Evolutionary conservation across 495 filamentous ascomycete species (phyloP).

Genomic region (Glarea lozoyensis): DNA sequence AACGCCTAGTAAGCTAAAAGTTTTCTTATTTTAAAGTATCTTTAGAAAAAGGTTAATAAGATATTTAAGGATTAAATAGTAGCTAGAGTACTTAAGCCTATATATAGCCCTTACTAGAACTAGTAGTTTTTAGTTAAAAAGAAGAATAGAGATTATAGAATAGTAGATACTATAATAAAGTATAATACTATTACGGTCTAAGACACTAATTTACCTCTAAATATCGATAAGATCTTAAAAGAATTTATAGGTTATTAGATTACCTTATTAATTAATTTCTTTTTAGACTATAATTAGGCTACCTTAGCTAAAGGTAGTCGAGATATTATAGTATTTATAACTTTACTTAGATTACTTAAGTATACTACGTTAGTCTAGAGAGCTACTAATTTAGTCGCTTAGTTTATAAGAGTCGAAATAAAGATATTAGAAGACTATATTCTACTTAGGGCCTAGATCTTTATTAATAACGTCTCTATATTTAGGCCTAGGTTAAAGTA

Average conservation of each 20-base stretch:
- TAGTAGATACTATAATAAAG: neutral
- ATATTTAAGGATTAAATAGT: neutral
- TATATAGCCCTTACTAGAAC: neutral
- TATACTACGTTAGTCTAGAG: neutral
- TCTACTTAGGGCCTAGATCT: neutral
- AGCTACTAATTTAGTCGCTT: constrained; percentile 1
- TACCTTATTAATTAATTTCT: neutral
- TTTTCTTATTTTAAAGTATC: neutral
- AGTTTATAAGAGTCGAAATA: neutral
- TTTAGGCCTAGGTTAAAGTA: neutral
- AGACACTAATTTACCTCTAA: neutral
- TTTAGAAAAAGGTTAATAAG: neutral
- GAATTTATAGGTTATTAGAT: constrained; percentile 1
- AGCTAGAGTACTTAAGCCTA: neutral
- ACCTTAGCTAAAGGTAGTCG: neutral
- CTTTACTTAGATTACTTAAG: neutral
- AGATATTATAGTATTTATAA: constrained; percentile 2
- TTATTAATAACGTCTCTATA: neutral
- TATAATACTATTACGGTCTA: neutral
- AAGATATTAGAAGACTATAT: neutral
- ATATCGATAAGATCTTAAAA: neutral
- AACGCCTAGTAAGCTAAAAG: neutral
- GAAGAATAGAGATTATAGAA: neutral
- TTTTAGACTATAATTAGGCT: constrained; percentile 19
- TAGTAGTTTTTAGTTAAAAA: constrained; percentile 1